phyloP scores from a whole-genome alignment of 2,329 filamentous ascomycete genomes.

The Calonectria hongkongensis region DNA sequence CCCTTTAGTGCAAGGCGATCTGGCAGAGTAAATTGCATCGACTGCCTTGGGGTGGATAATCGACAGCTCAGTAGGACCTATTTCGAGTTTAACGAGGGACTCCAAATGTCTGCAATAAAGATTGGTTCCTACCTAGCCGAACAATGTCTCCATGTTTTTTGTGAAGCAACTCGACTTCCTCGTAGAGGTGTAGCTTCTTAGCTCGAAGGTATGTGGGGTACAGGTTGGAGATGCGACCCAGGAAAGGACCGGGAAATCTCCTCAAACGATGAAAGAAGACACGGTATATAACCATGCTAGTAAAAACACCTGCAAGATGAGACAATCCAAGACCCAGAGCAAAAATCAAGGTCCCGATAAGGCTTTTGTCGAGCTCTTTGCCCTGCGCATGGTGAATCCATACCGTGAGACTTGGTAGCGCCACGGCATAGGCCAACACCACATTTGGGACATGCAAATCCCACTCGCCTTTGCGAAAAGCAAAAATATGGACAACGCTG shows the following conservation, averaged over 20 bases:
- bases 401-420: background rate
- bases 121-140: slow-evolving; percentile 28
- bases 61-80: slow-evolving; percentile 41
- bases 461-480: slow-evolving; percentile 21
- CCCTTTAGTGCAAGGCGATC: slow-evolving; percentile 38
- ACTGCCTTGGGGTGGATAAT: slow-evolving; percentile 33
- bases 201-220: slow-evolving; percentile 48
- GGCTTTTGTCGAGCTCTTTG: background rate
- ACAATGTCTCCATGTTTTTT: slow-evolving; percentile 40
- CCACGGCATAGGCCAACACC: background rate
- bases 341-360: background rate
- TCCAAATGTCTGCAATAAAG: no score
- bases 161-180: slow-evolving; percentile 52
- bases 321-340: background rate
- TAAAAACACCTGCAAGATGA: slow-evolving; percentile 11
- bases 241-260: slow-evolving; percentile 55
- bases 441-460: slow-evolving; percentile 1
- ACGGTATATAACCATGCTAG: slow-evolving; percentile 38
- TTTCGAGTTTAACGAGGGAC: background rate
- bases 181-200: slow-evolving; percentile 50
- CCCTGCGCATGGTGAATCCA: slow-evolving; percentile 19
- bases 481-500: slow-evolving; percentile 6
- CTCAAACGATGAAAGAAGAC: slow-evolving; percentile 52
- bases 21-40: slow-evolving; percentile 31
- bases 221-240: slow-evolving; percentile 52